These are phyloP conservation scores for Aphanomyces invadans DNA, from an alignment of 352 stramenopile species.

Conservation along the genomic window DNA sequence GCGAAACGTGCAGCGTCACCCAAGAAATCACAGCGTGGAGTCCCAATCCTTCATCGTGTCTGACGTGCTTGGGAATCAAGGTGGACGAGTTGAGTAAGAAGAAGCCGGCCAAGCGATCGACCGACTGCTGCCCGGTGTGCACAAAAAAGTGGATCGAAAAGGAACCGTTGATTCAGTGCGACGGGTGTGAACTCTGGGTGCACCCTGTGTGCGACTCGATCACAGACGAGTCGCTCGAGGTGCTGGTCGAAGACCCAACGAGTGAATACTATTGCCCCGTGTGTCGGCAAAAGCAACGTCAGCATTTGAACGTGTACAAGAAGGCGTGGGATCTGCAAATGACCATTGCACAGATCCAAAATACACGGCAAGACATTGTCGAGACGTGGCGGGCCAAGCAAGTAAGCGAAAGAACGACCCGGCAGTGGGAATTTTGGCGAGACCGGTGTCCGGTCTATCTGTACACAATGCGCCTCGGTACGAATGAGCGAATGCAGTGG, in stretches of 20 bases:
- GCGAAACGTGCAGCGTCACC: slow-evolving; percentile 40
- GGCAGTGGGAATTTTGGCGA: slow-evolving; percentile 66
- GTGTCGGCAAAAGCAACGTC: slow-evolving; percentile 54
- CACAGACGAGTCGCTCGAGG: slow-evolving; percentile 6
- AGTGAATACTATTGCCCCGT: slow-evolving; percentile 71
- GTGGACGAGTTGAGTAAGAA: not conserved
- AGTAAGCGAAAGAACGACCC: slow-evolving; percentile 39
- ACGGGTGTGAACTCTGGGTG: slow-evolving; percentile 77
- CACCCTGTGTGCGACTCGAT: slow-evolving; percentile 67
- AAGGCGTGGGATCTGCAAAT: slow-evolving; percentile 58
- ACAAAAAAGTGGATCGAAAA: slow-evolving; percentile 60
- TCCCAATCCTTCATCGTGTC: not conserved
- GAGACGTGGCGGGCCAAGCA: slow-evolving; percentile 64
- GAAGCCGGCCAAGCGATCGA: not conserved
- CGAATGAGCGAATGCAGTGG: not conserved
- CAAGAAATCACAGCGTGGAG: slow-evolving; percentile 26
- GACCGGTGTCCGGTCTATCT: slow-evolving; percentile 74
- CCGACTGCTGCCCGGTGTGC: slow-evolving; percentile 58
- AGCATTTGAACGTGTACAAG: slow-evolving; percentile 35
- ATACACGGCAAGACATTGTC: slow-evolving; percentile 48
- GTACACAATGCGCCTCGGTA: slow-evolving; percentile 60
- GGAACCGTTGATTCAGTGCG: slow-evolving; percentile 81
- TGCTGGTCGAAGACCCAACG: slow-evolving; percentile 44
- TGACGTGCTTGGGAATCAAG: slow-evolving; percentile 12
- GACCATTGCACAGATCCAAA: slow-evolving; percentile 62